These are phyloP conservation scores for Dictyostelium capitatum DNA, from an alignment of 78 protist genomes.

Conservation along the genomic window DNA sequence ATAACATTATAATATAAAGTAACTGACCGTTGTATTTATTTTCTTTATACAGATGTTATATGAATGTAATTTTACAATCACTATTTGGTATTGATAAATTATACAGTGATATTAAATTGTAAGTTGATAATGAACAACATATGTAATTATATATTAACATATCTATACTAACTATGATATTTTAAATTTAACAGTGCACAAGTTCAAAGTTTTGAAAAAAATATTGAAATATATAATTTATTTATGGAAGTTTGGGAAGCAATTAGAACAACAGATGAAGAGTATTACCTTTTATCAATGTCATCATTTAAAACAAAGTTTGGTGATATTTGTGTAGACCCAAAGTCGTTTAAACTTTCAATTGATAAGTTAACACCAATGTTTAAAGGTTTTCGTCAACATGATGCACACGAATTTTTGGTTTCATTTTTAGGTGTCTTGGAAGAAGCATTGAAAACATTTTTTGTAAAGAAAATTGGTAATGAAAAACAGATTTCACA, in stretches of 20 bases:
- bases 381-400: constrained; percentile 63
- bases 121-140: not conserved
- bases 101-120: not conserved
- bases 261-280: not conserved
- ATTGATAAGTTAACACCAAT: constrained; percentile 32
- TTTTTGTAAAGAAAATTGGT: not conserved
- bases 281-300: not conserved
- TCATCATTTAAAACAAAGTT: not conserved
- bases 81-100: constrained; percentile 34
- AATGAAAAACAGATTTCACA: not conserved
- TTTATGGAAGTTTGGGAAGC: not conserved
- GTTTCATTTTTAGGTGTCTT: constrained; percentile 40
- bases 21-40: not conserved
- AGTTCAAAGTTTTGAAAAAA: not conserved
- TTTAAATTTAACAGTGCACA: not conserved
- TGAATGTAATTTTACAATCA: constrained; percentile 67
- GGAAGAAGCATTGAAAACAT: constrained; percentile 37
- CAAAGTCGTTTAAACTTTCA: constrained; percentile 4
- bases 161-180: not conserved
- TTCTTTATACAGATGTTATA: constrained; percentile 28
- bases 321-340: constrained; percentile 23
- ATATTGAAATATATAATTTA: not conserved
- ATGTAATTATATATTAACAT: no score
- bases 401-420: constrained; percentile 69
- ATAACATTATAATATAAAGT: not conserved